phyloP scores from a whole-genome alignment of 2,329 filamentous ascomycete genomes.

The Capronia americana region DNA sequence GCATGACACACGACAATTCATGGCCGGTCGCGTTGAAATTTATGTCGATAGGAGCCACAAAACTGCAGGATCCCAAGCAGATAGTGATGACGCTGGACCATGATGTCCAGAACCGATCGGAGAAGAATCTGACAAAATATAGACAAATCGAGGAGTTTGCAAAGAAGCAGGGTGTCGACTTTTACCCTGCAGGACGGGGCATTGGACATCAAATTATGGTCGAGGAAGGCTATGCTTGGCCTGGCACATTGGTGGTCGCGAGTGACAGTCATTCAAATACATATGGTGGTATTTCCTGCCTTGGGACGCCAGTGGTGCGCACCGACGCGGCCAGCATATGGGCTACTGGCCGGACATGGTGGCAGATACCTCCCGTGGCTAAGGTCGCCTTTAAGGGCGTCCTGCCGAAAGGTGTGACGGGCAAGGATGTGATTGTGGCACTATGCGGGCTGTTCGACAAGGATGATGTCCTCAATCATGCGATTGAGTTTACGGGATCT shows the following conservation, averaged over 20 bases:
- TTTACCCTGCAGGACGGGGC: constrained; percentile 77
- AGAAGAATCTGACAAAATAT: constrained; percentile 84
- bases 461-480: constrained; percentile 88
- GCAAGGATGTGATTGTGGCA: constrained; percentile 92
- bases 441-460: constrained; percentile 85
- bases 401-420: constrained; percentile 79
- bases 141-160: constrained; percentile 81
- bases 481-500: constrained; percentile 83
- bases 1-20: constrained; percentile 88
- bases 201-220: constrained; percentile 95
- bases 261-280: constrained; percentile 74
- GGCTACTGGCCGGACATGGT: constrained; percentile 85
- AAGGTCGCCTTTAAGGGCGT: constrained; percentile 78
- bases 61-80: constrained; percentile 73
- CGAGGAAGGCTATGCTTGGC: constrained; percentile 84
- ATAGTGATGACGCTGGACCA: constrained; percentile 86
- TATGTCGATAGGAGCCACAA: constrained; percentile 79
- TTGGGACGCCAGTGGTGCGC: constrained; percentile 82
- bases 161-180: constrained; percentile 74
- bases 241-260: constrained; percentile 80
- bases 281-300: constrained; percentile 76
- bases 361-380: constrained; percentile 83
- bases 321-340: constrained; percentile 88
- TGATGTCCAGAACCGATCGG: constrained; percentile 82
- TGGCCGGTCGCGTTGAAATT: constrained; percentile 80